Evolutionary conservation across 2,329 filamentous ascomycete genomes (phyloP), one percentile per base, ranked within the genome.

Genomic region (Ophiostoma novo-ulmi): DNA sequence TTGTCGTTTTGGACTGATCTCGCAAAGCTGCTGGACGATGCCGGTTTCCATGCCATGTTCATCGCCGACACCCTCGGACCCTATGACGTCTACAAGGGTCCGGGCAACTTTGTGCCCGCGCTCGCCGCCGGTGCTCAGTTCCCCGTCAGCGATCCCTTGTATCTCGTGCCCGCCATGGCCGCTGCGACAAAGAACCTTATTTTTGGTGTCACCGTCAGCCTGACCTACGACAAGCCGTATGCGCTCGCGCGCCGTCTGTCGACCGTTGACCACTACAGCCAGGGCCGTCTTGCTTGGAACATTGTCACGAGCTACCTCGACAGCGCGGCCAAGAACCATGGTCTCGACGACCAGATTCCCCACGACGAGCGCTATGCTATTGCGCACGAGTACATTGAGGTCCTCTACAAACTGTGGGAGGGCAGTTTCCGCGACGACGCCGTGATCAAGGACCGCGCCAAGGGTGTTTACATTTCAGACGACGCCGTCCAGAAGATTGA

Each of bases 291-390:
- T 5, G 70, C 36, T 0, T 75, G 74, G 74, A 75, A 75, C 61
- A 71, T 75, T 52, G 75, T 76, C 5, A 76, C 75, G 1, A 69
- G 71, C 68, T 75, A 73, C 70, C 71, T 71, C 20, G 70, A 73
- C 44, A 70, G 68, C 2, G 72, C 73, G 0, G 75, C 75, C 1
- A 70, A 66, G 14, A 72, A 72, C 31, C 69, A 73, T 2, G 75
- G 75, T 2, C 58, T 66, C 5, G 52, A 55, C 31, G 69, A 71
- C 7, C 63, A 71, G 48, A 52, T 41, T 6, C 70, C 70, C 4
- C 75, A 76, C 58, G 75, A 75, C 69, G 72, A 75, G 41, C 71
- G 75, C 1, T 76, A 76, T 48, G 75, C 71, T 7, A 64, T 68
- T 3, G 75, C 75, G 0, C 73, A 76, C 17, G 75, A 76, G 65